These are phyloP conservation scores for Myriangium duriaei DNA, from an alignment of 2,329 filamentous ascomycete genomes.

Conservation along the genomic window DNA sequence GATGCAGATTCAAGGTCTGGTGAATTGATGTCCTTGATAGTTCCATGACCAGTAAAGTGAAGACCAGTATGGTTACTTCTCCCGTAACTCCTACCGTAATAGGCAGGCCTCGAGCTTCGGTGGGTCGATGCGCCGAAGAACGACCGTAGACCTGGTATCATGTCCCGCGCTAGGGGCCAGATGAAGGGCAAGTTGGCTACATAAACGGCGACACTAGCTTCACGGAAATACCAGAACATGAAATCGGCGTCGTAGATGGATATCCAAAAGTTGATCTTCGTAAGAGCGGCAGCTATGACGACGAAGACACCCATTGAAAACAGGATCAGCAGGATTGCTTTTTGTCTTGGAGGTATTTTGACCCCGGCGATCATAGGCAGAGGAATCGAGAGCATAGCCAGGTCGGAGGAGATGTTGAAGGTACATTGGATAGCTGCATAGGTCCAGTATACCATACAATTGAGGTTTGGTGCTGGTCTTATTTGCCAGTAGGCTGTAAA, in stretches of 20 bases:
- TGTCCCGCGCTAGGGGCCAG: slow-evolving; percentile 38
- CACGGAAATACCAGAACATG: slow-evolving; percentile 42
- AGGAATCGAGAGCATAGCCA: slow-evolving; percentile 47
- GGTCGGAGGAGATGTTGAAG: slow-evolving; percentile 48
- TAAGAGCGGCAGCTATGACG: slow-evolving; percentile 34
- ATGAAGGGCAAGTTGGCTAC: slow-evolving; percentile 43
- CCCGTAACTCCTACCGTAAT: neutral
- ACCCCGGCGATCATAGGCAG: slow-evolving; percentile 42
- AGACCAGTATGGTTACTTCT: neutral
- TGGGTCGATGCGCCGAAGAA: slow-evolving; percentile 7
- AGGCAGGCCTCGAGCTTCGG: slow-evolving; percentile 3
- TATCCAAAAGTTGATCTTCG: slow-evolving; percentile 36
- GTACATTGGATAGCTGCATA: slow-evolving; percentile 47
- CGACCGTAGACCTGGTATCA: slow-evolving; percentile 5
- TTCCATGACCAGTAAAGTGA: neutral
- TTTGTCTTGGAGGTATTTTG: slow-evolving; percentile 39
- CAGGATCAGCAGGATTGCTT: slow-evolving; percentile 37
- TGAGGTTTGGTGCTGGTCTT: slow-evolving; percentile 13
- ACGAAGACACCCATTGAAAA: slow-evolving; percentile 41
- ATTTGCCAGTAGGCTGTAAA: slow-evolving; percentile 42
- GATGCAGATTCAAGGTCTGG: neutral
- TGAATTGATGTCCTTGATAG: neutral
- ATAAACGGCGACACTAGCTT: slow-evolving; percentile 40
- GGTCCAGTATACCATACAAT: slow-evolving; percentile 24
- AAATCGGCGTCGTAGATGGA: slow-evolving; percentile 27